Evolutionary conservation across 2,329 filamentous ascomycete species (phyloP), one percentile per base, ranked within the genome.

Genomic region (Nannizziopsis arthrosporioides): DNA sequence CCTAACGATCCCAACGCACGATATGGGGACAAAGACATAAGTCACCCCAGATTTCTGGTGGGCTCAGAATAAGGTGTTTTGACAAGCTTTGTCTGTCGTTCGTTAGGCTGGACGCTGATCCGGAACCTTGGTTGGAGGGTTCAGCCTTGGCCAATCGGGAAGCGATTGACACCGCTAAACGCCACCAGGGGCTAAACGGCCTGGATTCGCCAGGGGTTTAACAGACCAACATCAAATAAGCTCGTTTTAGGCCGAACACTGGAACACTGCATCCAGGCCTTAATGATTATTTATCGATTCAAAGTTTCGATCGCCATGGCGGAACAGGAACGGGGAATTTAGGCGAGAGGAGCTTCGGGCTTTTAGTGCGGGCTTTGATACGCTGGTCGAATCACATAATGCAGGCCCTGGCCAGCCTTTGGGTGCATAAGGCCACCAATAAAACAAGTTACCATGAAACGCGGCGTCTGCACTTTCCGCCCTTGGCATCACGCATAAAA

Each of bases 281-380:
- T 27, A 27, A 36, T 36, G 34, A 12, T 12, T 15, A 36, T 36
- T 8, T 36, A 36, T 36, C 5, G 34, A 15, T 36, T 12, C 11
- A 36, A 36, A n/a, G 34, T 36, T 12, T 12, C 34, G 11, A n/a
- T 15, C 34, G 15, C 12, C 32, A 18, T 44, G n/a, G 40, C 11
- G 30, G 30, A 37, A 8, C 40, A 49, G 47, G 47, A 51, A 51
- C 42, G 49, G 46, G 47, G 49, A 17, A 44, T 31, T 49, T 47
- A 49, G 47, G 50, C 47, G 46, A 49, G 37, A 18, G 15, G 32
- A 12, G 32, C 5, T 22, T 11, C 31, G 9, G 47, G 47, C 17
- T 22, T 44, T n/a, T 27, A 17, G 22, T 15, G 35, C 38, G 43
- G 30, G 12, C 17, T 48, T 31, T 38, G 46, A 48, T 43, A 42